Conservation (phyloP, 306 rosid genomes). For the Sesbania bispinosa region DNA sequence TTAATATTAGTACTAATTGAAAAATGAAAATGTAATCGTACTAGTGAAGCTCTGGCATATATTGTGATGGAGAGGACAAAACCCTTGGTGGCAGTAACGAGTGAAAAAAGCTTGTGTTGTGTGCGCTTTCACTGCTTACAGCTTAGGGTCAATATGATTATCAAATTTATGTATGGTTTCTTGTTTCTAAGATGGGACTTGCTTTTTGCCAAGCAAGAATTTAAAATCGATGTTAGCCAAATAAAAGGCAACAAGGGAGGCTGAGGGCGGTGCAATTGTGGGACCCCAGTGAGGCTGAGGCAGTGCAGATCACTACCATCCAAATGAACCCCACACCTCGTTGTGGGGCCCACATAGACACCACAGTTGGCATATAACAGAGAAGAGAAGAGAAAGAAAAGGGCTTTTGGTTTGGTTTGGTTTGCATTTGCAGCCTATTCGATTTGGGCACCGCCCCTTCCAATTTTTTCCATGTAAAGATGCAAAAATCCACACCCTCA, state of each 20-base stretch:
- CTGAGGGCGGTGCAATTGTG: constrained; percentile 34
- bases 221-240: not conserved
- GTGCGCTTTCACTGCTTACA: too few relatives aligned
- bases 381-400: not conserved
- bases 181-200: too few relatives aligned
- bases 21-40: too few relatives aligned
- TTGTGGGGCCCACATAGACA: constrained; percentile 27
- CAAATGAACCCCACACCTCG: not conserved
- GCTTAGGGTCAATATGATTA: too few relatives aligned
- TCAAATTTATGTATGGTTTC: too few relatives aligned
- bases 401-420: not conserved
- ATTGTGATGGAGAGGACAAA: too few relatives aligned
- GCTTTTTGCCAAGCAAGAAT: too few relatives aligned
- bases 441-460: constrained; percentile 44
- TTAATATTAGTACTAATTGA: too few relatives aligned
- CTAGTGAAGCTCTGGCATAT: too few relatives aligned
- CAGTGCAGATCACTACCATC: constrained; percentile 31
- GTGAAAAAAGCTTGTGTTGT: too few relatives aligned
- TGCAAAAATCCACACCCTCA: not conserved
- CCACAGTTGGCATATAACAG: not conserved
- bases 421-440: constrained; percentile 5
- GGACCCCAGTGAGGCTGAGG: constrained; percentile 20
- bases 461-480: not conserved
- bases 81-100: too few relatives aligned
- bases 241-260: constrained; percentile 7